These are phyloP conservation scores for Hirschfeldia incana DNA, from an alignment of 345 rosid species.

Conservation along the genomic window DNA sequence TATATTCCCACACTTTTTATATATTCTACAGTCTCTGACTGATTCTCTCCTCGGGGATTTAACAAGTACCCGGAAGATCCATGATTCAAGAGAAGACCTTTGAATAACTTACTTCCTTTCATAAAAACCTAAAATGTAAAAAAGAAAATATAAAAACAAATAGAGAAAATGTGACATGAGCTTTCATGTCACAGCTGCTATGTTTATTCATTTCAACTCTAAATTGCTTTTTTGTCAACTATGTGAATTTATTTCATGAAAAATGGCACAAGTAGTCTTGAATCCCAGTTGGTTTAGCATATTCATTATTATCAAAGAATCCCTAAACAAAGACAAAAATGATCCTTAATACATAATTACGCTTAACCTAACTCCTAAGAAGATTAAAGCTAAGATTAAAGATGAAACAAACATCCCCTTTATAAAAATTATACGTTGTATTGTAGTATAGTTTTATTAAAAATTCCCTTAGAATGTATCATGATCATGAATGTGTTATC, in stretches of 20 bases:
- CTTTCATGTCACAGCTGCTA: slow-evolving; percentile 31
- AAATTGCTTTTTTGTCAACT: not conserved
- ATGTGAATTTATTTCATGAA: not conserved
- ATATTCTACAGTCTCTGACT: slow-evolving; percentile 35
- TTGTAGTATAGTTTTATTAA: not conserved
- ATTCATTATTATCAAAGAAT: not conserved
- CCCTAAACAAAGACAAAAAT: not conserved
- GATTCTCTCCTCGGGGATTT: slow-evolving; percentile 42
- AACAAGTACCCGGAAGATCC: slow-evolving; percentile 35
- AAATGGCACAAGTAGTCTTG: not conserved
- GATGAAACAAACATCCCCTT: not conserved
- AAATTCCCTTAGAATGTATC: not conserved
- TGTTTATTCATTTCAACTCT: slow-evolving; percentile 34
- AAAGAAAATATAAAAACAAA: not conserved
- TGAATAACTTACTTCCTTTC: slow-evolving; percentile 20
- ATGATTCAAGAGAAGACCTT: slow-evolving; percentile 17
- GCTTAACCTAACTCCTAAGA: not conserved
- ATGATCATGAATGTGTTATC: slow-evolving; percentile 12
- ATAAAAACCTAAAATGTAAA: slow-evolving; percentile 23
- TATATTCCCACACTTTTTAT: slow-evolving; percentile 36
- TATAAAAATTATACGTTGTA: not conserved
- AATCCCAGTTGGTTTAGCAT: not conserved
- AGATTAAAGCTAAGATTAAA: too few relatives aligned
- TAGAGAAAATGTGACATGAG: slow-evolving; percentile 36
- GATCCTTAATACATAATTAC: not conserved